Percentiles rank a stretch among this genome's conserved stretches.
Conservation (phyloP, 306 rosid species). For the Rubus idaeus region DNA sequence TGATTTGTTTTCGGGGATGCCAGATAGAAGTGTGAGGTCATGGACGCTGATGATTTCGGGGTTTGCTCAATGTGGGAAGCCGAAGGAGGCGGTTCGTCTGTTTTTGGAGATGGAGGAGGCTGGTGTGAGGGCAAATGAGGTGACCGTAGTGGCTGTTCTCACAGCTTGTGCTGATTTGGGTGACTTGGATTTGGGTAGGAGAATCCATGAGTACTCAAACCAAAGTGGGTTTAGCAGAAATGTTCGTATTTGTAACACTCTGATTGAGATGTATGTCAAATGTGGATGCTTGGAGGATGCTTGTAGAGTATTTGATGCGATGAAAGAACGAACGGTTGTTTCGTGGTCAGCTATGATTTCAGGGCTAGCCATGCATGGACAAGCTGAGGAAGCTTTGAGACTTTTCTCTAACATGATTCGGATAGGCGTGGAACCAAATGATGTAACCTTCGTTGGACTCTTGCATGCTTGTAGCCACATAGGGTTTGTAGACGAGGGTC, state of each 20-base stretch:
- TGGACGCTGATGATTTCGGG: constrained; percentile 65
- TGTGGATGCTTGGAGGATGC: constrained; percentile 61
- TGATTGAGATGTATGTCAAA: constrained; percentile 56
- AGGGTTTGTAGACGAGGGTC: constrained; percentile 51
- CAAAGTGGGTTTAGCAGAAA: constrained; percentile 35
- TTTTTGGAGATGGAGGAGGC: constrained; percentile 46
- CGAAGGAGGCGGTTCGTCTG: constrained; percentile 43
- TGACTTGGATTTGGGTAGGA: constrained; percentile 46
- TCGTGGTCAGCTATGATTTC: constrained; percentile 62
- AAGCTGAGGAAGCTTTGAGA: constrained; percentile 47
- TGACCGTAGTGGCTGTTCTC: constrained; percentile 48
- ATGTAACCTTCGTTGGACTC: constrained; percentile 45
- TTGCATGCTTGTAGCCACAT: constrained; percentile 66
- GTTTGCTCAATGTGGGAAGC: constrained; percentile 47
- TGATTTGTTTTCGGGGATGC: constrained; percentile 43
- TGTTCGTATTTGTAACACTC: constrained; percentile 39
- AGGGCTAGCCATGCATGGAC: constrained; percentile 53
- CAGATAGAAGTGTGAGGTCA: constrained; percentile 48
- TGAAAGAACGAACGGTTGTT: constrained; percentile 44
- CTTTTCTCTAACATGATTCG: constrained; percentile 39
- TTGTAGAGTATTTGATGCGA: constrained; percentile 29
- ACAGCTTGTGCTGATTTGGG: constrained; percentile 58
- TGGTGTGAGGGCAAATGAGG: constrained; percentile 51
- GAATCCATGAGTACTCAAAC: constrained; percentile 41
- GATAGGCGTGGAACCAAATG: constrained; percentile 46